A percentile compares a stretch with the other conserved stretches of the same genome.
Conservation (phyloP, 1,139 yeast genomes). For the Meyerozyma carpophila region DNA sequence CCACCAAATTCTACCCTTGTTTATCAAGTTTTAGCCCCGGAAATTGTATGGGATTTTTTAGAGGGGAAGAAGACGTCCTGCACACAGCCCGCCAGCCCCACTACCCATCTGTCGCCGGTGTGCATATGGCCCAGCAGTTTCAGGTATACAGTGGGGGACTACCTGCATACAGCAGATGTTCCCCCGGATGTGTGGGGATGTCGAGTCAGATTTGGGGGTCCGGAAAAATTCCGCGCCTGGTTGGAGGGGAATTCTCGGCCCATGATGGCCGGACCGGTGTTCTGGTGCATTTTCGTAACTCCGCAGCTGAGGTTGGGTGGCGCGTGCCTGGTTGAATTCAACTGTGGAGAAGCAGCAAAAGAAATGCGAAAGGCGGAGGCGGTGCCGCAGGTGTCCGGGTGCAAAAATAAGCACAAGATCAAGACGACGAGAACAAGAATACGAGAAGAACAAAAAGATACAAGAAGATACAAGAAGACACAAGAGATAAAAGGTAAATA, state of each 20-base stretch:
- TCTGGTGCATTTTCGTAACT: background rate
- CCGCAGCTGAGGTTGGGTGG: background rate
- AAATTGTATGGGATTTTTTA: background rate
- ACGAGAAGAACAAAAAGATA: too few species aligned
- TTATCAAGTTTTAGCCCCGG: background rate
- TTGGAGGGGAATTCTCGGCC: background rate
- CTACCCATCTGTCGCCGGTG: background rate
- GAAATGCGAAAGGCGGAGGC: conserved; percentile 1
- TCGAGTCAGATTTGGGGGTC: background rate
- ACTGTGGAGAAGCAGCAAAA: conserved; percentile 1
- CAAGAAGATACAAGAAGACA: too few species aligned
- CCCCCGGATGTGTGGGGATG: too few species aligned
- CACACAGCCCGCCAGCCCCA: background rate
- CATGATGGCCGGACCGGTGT: background rate
- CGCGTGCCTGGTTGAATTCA: background rate
- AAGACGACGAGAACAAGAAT: too few species aligned
- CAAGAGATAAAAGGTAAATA: too few species aligned
- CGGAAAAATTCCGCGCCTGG: background rate
- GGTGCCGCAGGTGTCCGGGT: too few species aligned
- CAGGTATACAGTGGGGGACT: background rate
- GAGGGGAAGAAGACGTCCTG: conserved; percentile 1
- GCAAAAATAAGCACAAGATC: too few species aligned
- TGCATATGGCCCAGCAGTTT: background rate
- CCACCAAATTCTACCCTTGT: background rate
- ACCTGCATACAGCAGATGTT: background rate